Evolutionary conservation across 2,329 filamentous ascomycete species (phyloP).

Genomic region (Fusarium solani-melongenae): DNA sequence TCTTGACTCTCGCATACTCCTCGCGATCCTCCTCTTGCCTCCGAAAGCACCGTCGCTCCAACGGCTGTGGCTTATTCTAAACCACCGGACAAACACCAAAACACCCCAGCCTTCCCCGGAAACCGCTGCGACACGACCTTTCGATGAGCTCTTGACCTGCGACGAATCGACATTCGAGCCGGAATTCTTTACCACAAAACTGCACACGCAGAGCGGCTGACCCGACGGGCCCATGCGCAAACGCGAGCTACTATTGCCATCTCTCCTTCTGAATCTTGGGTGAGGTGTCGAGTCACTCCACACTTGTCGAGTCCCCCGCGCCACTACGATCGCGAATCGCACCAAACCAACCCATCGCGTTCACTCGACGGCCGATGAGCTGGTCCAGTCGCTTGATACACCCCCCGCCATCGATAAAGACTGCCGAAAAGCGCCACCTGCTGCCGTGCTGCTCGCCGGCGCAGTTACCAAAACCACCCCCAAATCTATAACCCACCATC

Average conservation of each 20-base stretch:
- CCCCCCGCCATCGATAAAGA: constrained; percentile 19
- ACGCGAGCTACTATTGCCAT: constrained; percentile 50
- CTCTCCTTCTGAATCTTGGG: constrained; percentile 48
- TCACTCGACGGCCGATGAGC: constrained; percentile 41
- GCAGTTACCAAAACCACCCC: constrained; percentile 36
- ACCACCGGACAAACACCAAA: constrained; percentile 2
- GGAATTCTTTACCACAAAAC: constrained; percentile 22
- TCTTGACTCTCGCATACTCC: constrained; percentile 35
- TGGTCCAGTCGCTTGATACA: constrained; percentile 31
- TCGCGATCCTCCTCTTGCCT: constrained; percentile 26
- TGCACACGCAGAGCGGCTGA: constrained; percentile 36
- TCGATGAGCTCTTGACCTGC: constrained; percentile 47
- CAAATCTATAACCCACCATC: constrained; percentile 22
- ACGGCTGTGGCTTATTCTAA: constrained; percentile 18
- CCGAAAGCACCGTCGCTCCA: constrained; percentile 14
- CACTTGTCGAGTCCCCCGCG: constrained; percentile 28
- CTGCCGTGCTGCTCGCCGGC: constrained; percentile 46
- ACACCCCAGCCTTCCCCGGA: constrained; percentile 13
- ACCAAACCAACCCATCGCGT: constrained; percentile 8
- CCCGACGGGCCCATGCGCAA: constrained; percentile 51
- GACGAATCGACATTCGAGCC: constrained; percentile 28
- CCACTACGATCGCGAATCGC: constrained; percentile 15
- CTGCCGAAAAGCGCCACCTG: constrained; percentile 34
- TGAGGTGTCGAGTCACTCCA: constrained; percentile 41
- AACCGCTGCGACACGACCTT: constrained; percentile 29